Conservation (phyloP, 805 yeast genomes). For the Yamadazyma sp. region DNA sequence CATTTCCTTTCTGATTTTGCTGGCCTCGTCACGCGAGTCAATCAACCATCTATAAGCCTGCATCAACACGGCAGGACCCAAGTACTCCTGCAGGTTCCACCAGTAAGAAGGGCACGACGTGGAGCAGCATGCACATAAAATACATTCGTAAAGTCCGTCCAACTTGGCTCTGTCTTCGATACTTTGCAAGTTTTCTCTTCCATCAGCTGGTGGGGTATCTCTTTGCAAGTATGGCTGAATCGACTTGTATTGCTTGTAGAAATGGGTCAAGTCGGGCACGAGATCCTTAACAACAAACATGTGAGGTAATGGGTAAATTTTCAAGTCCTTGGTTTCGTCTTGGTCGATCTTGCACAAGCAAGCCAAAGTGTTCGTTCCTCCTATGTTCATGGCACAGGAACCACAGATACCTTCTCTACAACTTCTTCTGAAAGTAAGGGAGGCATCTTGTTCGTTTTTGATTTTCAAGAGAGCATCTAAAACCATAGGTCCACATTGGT, state of each 20-base stretch:
- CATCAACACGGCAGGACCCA: constrained; percentile 98
- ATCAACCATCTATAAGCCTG: constrained; percentile 99
- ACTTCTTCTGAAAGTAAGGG: constrained; percentile 94
- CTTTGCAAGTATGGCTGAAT: constrained; percentile 96
- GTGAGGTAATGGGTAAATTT: constrained; percentile 96
- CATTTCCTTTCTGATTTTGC: constrained; percentile 76
- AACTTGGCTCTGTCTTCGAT: constrained; percentile 92
- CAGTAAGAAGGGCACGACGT: constrained; percentile 99
- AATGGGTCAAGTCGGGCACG: constrained; percentile 96
- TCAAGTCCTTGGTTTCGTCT: constrained; percentile 68
- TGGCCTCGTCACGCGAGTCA: constrained; percentile 94
- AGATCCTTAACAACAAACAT: constrained; percentile 96
- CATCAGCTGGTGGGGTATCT: constrained; percentile 75
- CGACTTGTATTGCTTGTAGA: constrained; percentile 97
- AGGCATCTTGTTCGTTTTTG: constrained; percentile 94
- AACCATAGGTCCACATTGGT: constrained; percentile 96
- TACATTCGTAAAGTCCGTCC: constrained; percentile 97
- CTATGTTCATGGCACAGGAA: constrained; percentile 99
- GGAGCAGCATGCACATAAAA: constrained; percentile 97
- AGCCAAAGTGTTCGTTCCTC: constrained; percentile 95
- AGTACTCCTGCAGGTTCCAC: constrained; percentile 99
- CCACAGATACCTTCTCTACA: constrained; percentile 99
- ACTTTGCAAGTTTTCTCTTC: constrained; percentile 88
- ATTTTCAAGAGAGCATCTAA: constrained; percentile 92
- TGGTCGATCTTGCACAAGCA: constrained; percentile 93